Conservation (phyloP, 75 land plant species). For the Sequoiadendron giganteum region DNA sequence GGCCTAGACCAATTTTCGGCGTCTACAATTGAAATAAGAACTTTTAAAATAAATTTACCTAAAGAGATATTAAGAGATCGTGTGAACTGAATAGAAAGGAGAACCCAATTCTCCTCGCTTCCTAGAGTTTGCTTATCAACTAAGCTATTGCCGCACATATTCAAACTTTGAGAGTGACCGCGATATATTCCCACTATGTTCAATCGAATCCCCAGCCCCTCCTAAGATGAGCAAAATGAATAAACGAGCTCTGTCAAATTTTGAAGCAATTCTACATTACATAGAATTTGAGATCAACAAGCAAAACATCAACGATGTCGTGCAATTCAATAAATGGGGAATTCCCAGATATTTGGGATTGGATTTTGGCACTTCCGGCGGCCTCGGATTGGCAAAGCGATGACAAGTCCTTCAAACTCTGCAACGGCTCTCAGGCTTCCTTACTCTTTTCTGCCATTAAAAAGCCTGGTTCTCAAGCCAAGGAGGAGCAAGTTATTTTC, state of each 20-base stretch:
- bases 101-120: no score
- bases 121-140: no score
- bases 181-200: neutral
- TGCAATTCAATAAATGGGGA: neutral
- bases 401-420: conserved; percentile 32
- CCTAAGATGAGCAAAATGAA: neutral
- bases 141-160: neutral
- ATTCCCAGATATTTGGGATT: conserved; percentile 37
- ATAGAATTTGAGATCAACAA: no score
- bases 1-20: no score
- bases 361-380: conserved; percentile 50
- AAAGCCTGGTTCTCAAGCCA: neutral
- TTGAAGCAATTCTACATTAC: neutral
- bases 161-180: neutral
- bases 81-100: no score
- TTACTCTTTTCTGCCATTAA: conserved; percentile 25
- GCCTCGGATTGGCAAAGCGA: conserved; percentile 31
- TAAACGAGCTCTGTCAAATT: neutral
- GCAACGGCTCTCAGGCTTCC: conserved; percentile 30
- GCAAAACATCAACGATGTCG: no score
- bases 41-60: no score
- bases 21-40: no score
- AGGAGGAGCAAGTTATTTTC: conserved; percentile 10
- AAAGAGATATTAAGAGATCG: no score
- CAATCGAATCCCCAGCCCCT: neutral